Evolutionary conservation across 148 eudicot genomes (phyloP).

Genomic region (Camellia lanceoleosa): DNA sequence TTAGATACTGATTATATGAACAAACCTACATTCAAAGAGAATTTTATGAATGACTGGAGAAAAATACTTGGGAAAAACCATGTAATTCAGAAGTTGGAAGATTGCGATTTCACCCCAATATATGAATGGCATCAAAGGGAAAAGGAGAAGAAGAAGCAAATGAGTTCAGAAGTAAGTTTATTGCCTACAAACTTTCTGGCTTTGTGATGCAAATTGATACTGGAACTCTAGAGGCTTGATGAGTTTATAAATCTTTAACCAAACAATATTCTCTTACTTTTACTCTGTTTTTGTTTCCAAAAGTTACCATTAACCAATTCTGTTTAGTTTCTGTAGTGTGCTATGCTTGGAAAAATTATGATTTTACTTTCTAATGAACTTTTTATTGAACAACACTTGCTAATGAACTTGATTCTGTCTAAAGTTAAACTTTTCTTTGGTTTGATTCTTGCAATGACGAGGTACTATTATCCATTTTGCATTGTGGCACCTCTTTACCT

Average conservation of each 20-base stretch:
- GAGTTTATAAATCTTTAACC: not conserved
- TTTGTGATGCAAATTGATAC: conserved; percentile 5
- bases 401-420: not conserved
- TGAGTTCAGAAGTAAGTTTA: conserved; percentile 75
- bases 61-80: conserved; percentile 91
- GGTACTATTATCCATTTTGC: not conserved
- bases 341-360: no score
- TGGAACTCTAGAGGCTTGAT: not conserved
- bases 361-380: no score
- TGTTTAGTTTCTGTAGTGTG: not conserved
- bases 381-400: not conserved
- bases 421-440: not conserved
- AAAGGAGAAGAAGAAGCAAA: conserved; percentile 97
- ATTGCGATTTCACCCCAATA: conserved; percentile 87
- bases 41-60: conserved; percentile 83
- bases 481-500: not conserved
- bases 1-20: conserved; percentile 78
- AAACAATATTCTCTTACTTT: not conserved
- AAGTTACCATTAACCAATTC: not conserved
- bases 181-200: not conserved
- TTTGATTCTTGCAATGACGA: not conserved
- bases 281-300: not conserved
- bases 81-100: conserved; percentile 68
- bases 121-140: conserved; percentile 87
- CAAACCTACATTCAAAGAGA: conserved; percentile 76